Base-by-base conservation (phyloP, 768 basidiomycete species). In the Pluteus cervinus region DNA sequence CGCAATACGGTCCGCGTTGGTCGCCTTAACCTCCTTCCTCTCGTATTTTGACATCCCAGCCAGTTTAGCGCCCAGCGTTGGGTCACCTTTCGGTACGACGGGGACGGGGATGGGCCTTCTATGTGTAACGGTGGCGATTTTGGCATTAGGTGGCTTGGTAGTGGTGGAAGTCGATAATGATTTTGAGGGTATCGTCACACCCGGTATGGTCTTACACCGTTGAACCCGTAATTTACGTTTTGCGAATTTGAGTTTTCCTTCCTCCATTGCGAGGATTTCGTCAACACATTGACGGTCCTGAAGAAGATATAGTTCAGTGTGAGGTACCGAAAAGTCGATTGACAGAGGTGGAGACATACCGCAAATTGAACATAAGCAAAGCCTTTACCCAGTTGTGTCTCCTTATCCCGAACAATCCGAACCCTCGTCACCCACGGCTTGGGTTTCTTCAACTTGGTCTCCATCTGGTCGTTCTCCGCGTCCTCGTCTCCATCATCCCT, bases 241-340 rank as follows among this genome's bases (percentile, higher is more conserved):
- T n/a, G 88, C 89, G 53, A 97, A 90, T 55, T 86, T 90, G 56
- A 97, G 76, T 47, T 82, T 85, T 30, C 57, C 63, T 12, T 75
- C 66, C 30, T 89, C 83, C 12, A 97, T 62, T 0, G 87, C 87
- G 24, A 99, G 68, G 29, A 97, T 58, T 61, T 97, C 91, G 55
- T 99, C 94, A 1, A 96, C 89, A 54, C 88, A 91, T 56, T 81
- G 79, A 1, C 81, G 79, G 47, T 96, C 90, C 93, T 98, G 30
- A 12, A n/a, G n/a, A 12, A 6, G 4, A 16, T 25, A 31, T 39
- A 25, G n/a, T n/a, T n/a, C n/a, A n/a, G n/a, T n/a, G n/a, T n/a
- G 29, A 15, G 33, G 21, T 33, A 2, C 26, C 16, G 33, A 23
- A 40, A 21, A n/a, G 23, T 1, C n/a, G 16, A 22, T 2, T 31